A percentile compares a stretch with the other conserved stretches of the same genome.
phyloP scores from a whole-genome alignment of 192 early-diverging fungal genomes.

The Linnemannia elongata region DNA sequence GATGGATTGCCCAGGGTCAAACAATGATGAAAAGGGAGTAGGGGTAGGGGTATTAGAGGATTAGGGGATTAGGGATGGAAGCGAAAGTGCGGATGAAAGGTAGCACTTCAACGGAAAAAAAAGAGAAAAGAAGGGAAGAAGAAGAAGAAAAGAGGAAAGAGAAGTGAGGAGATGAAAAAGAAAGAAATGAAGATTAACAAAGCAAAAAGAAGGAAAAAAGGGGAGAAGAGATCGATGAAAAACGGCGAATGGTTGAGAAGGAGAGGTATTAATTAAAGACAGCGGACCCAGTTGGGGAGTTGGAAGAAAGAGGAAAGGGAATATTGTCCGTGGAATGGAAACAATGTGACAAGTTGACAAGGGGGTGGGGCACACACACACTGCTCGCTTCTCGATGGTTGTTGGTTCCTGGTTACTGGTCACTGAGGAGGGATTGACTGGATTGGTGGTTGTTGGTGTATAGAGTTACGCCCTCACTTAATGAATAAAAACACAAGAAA shows the following conservation, averaged over 20 bases:
- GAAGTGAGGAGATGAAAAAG: not conserved
- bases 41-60: not conserved
- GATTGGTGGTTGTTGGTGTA: not conserved
- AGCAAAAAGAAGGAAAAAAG: not conserved
- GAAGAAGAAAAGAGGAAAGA: not conserved
- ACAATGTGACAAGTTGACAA: not conserved
- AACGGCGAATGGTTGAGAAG: not conserved
- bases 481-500: not conserved
- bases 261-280: not conserved
- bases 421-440: not conserved
- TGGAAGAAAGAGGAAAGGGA: not conserved
- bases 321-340: constrained; percentile 1
- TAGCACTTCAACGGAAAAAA: not conserved
- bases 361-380: not conserved
- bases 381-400: not conserved
- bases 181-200: not conserved
- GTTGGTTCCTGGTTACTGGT: not conserved
- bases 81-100: not conserved
- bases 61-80: not conserved
- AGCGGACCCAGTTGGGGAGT: no score
- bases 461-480: not conserved
- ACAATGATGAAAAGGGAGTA: not conserved
- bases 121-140: no score
- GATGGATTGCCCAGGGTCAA: no score
- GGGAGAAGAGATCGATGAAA: not conserved